phyloP scores from a whole-genome alignment of 495 filamentous ascomycete genomes.

The Xylaria scruposa region DNA sequence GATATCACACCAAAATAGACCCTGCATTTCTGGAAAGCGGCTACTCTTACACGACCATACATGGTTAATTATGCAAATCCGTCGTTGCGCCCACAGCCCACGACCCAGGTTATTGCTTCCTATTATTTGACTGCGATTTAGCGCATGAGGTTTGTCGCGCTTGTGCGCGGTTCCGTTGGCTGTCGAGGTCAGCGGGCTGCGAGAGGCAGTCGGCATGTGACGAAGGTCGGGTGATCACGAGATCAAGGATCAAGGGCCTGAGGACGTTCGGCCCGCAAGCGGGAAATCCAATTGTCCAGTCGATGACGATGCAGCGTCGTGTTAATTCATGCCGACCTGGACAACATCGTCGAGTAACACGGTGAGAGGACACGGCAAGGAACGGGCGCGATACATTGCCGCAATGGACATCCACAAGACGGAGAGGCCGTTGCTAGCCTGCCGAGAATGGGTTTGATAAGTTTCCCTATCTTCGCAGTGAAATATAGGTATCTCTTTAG shows the following conservation, averaged over 20 bases:
- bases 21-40: slow-evolving; percentile 16
- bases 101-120: neutral
- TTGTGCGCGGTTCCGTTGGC: slow-evolving; percentile 15
- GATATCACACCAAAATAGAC: neutral
- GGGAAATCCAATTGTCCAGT: slow-evolving; percentile 8
- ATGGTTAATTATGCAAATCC: slow-evolving; percentile 12
- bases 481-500: neutral
- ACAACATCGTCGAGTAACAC: slow-evolving; percentile 1
- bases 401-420: slow-evolving; percentile 32
- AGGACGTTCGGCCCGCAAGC: slow-evolving; percentile 10
- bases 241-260: slow-evolving; percentile 6
- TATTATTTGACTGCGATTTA: neutral
- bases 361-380: slow-evolving; percentile 21
- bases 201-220: slow-evolving; percentile 23
- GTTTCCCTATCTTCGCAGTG: slow-evolving; percentile 10
- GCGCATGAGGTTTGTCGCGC: slow-evolving; percentile 8
- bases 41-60: slow-evolving; percentile 18
- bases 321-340: slow-evolving; percentile 14
- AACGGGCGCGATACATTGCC: slow-evolving; percentile 26
- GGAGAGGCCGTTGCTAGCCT: slow-evolving; percentile 42
- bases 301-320: slow-evolving; percentile 6
- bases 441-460: slow-evolving; percentile 9
- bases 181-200: slow-evolving; percentile 4
- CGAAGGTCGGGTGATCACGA: slow-evolving; percentile 21
- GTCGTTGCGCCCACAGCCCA: neutral